These are phyloP conservation scores for Globisporangium polare DNA, from an alignment of 352 stramenopile genomes.

Conservation along the genomic window DNA sequence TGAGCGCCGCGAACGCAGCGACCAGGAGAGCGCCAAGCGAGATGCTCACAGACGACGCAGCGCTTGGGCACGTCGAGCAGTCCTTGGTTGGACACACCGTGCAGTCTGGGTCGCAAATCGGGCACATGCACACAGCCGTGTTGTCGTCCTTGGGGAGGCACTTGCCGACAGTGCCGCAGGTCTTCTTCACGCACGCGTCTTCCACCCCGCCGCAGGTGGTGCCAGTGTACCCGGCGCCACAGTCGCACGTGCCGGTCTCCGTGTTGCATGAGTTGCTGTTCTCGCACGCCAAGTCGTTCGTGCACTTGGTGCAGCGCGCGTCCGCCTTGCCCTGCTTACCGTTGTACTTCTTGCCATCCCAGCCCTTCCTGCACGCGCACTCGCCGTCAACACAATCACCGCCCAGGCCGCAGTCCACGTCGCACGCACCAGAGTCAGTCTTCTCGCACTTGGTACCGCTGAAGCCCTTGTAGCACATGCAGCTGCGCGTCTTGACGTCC, in stretches of 20 bases:
- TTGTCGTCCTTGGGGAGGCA: conserved; percentile 24
- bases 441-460: conserved; percentile 42
- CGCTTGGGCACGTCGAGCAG: conserved; percentile 23
- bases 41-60: conserved; percentile 22
- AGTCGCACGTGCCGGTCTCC: conserved; percentile 33
- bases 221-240: conserved; percentile 33
- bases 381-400: conserved; percentile 38
- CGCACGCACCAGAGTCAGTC: conserved; percentile 35
- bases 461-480: conserved; percentile 50
- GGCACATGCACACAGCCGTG: conserved; percentile 27
- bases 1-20: conserved; percentile 15
- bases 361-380: conserved; percentile 45
- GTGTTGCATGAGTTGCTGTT: conserved; percentile 28
- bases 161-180: conserved; percentile 20
- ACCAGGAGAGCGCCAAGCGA: conserved; percentile 25
- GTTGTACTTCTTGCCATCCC: conserved; percentile 40
- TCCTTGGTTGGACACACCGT: conserved; percentile 19
- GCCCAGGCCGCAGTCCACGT: conserved; percentile 48
- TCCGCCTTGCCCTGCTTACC: conserved; percentile 42
- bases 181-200: conserved; percentile 27
- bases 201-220: conserved; percentile 43
- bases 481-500: conserved; percentile 46
- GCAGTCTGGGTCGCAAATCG: conserved; percentile 28
- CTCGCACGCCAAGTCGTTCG: conserved; percentile 28
- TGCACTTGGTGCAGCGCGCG: conserved; percentile 31